Conservation (phyloP, 371 early-diverging fungal genomes). For the Rhizopus arrhizus region DNA sequence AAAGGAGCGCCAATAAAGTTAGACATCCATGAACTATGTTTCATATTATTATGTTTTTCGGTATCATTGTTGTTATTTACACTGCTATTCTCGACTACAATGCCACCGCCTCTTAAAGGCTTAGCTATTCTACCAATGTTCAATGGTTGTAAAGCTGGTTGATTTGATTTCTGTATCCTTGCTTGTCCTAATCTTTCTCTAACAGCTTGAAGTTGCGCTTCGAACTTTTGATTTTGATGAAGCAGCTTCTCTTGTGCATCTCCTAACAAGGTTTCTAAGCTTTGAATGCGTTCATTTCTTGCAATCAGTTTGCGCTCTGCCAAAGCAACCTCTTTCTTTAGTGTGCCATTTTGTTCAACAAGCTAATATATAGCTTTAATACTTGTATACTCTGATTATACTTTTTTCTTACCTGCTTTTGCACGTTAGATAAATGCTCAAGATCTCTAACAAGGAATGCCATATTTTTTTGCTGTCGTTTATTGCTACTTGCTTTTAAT, state of each 20-base stretch:
- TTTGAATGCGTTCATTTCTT: slow-evolving; percentile 89
- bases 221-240: slow-evolving; percentile 83
- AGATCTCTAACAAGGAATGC: slow-evolving; percentile 92
- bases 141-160: slow-evolving; percentile 63
- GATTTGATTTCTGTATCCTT: slow-evolving; percentile 59
- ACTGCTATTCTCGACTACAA: slow-evolving; percentile 24
- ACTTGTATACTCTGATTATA: too few species aligned
- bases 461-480: slow-evolving; percentile 90
- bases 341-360: slow-evolving; percentile 87
- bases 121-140: slow-evolving; percentile 85
- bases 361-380: slow-evolving; percentile 43
- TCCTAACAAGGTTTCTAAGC: slow-evolving; percentile 78
- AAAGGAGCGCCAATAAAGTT: slow-evolving; percentile 31
- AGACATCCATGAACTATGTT: slow-evolving; percentile 46
- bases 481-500: slow-evolving; percentile 75
- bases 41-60: slow-evolving; percentile 38
- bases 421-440: slow-evolving; percentile 90
- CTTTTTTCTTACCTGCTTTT: slow-evolving; percentile 67
- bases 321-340: slow-evolving; percentile 89
- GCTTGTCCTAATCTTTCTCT: slow-evolving; percentile 81
- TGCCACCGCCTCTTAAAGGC: slow-evolving; percentile 86
- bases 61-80: slow-evolving; percentile 6
- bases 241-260: slow-evolving; percentile 75
- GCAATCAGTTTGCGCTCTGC: slow-evolving; percentile 88
- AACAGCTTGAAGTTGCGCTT: slow-evolving; percentile 77